These are phyloP conservation scores for Zymoseptoria brevis DNA, from an alignment of 2,329 filamentous ascomycete species.

Conservation along the genomic window DNA sequence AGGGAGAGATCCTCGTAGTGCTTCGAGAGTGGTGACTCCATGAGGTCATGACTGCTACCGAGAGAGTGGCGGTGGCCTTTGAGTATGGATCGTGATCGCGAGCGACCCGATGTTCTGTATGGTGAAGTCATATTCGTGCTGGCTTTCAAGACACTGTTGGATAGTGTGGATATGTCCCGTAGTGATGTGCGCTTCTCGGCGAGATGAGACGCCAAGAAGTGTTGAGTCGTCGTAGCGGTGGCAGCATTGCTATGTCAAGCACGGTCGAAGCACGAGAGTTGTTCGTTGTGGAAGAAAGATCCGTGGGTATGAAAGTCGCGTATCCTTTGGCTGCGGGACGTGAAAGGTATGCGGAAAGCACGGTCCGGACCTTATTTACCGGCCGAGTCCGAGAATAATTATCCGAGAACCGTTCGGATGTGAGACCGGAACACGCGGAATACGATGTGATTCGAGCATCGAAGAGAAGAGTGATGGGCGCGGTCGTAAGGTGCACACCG, in stretches of 20 bases:
- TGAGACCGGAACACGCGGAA: background rate
- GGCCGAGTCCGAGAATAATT: background rate
- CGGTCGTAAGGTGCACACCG: no score
- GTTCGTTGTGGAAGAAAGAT: background rate
- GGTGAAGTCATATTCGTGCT: slow-evolving; percentile 13
- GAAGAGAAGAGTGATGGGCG: no score
- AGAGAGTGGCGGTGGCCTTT: slow-evolving; percentile 5
- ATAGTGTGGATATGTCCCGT: background rate
- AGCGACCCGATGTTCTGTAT: slow-evolving; percentile 6
- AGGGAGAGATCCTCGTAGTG: slow-evolving; percentile 12
- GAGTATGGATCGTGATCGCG: slow-evolving; percentile 5
- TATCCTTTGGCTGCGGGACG: background rate
- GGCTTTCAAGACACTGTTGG: background rate
- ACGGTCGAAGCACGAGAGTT: background rate
- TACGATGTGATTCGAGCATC: background rate
- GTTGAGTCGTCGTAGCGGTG: background rate
- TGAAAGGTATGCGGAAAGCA: background rate
- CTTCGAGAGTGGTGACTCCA: slow-evolving; percentile 1
- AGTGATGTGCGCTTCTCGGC: background rate
- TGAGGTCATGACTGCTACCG: slow-evolving; percentile 3
- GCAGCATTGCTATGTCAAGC: background rate
- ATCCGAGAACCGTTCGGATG: no score
- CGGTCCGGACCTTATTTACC: background rate
- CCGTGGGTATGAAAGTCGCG: background rate
- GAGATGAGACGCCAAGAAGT: background rate